phyloP scores from a whole-genome alignment of 805 yeast species.

The Candida stauntonica region DNA sequence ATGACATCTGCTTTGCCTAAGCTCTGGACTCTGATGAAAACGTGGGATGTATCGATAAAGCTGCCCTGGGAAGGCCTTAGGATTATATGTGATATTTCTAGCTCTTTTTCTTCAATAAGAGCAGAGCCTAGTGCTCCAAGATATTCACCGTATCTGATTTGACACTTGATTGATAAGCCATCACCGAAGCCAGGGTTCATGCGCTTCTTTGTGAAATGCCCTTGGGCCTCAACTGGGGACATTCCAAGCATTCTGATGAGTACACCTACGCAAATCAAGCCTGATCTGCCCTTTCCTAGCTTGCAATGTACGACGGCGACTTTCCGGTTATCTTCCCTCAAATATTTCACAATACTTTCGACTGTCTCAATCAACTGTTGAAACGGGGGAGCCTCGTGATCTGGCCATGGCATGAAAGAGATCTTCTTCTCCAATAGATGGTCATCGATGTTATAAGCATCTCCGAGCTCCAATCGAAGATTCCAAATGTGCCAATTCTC shows the following conservation, averaged over 20 bases:
- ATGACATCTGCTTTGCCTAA: not conserved
- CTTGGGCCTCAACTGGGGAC: conserved; percentile 43
- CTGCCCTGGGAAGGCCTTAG: not conserved
- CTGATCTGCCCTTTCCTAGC: conserved; percentile 91
- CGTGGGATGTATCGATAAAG: not conserved
- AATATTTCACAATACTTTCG: conserved; percentile 40
- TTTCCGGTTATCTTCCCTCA: conserved; percentile 32
- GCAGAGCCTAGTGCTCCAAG: conserved; percentile 18
- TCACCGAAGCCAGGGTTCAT: conserved; percentile 49
- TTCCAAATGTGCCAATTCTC: conserved; percentile 71
- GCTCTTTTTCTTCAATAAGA: too few relatives aligned
- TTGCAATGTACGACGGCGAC: conserved; percentile 80
- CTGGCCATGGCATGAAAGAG: conserved; percentile 52
- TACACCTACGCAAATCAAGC: conserved; percentile 67
- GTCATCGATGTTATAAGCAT: conserved; percentile 30
- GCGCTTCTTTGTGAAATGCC: conserved; percentile 50
- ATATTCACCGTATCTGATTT: conserved; percentile 61
- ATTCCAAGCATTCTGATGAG: conserved; percentile 47
- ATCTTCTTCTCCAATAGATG: conserved; percentile 5
- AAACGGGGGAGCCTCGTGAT: conserved; percentile 75
- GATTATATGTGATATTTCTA: too few relatives aligned
- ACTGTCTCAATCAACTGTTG: conserved; percentile 41
- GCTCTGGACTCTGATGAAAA: not conserved
- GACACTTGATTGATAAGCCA: conserved; percentile 73
- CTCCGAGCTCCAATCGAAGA: conserved; percentile 54